Percentiles rank a stretch among this genome's conserved stretches.
Conservation (phyloP, 352 stramenopile species). For the Peronospora belbahrii region DNA sequence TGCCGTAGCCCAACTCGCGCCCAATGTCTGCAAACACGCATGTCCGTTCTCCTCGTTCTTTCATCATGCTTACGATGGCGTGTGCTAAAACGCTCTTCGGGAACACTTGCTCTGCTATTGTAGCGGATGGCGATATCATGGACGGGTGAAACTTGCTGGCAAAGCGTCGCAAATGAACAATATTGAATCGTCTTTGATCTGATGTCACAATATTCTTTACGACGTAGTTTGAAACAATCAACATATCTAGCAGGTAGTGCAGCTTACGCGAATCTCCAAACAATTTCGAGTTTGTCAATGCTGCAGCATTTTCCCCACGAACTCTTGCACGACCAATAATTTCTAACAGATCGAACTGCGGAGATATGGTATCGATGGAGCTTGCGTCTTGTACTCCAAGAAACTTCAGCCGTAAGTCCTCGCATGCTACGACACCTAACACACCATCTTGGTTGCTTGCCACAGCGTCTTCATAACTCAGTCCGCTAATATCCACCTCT, state of each 20-base stretch:
- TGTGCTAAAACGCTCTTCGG: conserved; percentile 54
- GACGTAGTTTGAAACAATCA: conserved; percentile 52
- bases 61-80: conserved; percentile 59
- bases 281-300: conserved; percentile 39
- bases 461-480: conserved; percentile 61
- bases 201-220: conserved; percentile 74
- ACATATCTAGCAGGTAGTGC: conserved; percentile 74
- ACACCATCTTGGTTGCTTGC: conserved; percentile 35
- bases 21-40: conserved; percentile 84
- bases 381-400: conserved; percentile 51
- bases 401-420: conserved; percentile 58
- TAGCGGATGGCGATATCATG: conserved; percentile 53
- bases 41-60: conserved; percentile 49
- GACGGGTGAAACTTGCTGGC: conserved; percentile 51
- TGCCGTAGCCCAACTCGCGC: conserved; percentile 66
- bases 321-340: conserved; percentile 57
- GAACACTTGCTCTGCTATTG: conserved; percentile 44
- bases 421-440: conserved; percentile 61
- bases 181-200: conserved; percentile 69
- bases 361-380: conserved; percentile 49
- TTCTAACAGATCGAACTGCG: conserved; percentile 72
- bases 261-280: conserved; percentile 72
- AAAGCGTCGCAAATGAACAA: conserved; percentile 69
- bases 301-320: conserved; percentile 53
- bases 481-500: conserved; percentile 37